Evolutionary conservation across 371 early-diverging fungal genomes (phyloP), one percentile per base, ranked within the genome.

Genomic region (Rhizopus microsporus): DNA sequence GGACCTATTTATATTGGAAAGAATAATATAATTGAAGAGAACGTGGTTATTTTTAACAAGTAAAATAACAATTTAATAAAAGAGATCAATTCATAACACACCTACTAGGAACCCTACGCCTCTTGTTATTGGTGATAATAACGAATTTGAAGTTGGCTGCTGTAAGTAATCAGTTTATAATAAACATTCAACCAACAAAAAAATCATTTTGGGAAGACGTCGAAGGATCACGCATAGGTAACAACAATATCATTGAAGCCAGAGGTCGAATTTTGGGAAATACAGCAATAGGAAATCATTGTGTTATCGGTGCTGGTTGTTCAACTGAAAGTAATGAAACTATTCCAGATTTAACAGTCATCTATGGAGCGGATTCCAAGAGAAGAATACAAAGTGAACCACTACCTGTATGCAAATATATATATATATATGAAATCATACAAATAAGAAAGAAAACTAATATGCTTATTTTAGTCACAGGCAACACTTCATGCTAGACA

Each of bases 1-100:
- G 93, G 90, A 5, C 78, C 86, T 5, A 88, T 92, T 43, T 72
- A 86, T 15, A 83, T 92, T 60, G 92, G 92, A 10, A 78, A 65
- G 42, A 82, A 84, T 48, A 92, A 90, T 61, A 87, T 92, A 42
- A 69, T 89, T 30, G 92, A 92, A 63, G 92, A 92, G 63, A 82
- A 85, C 50, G 88, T 81, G 1, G 60, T 75, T 13, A 89, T 92
- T 33, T 83, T 88, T 53, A 90, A 92, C 75, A 81, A 80, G 90
- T 90, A 81, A 56, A 8, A 2, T 12, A 12, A 50, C 8, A 31
- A 50, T 15, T 7, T n/a, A 2, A 42, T n/a, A 42, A n/a, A 42
- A 42, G 10, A n/a, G 15, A 10, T 45, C 4, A 12, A 30, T 4
- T 15, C 2, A 9, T 29, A 57, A 15, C 30, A 31, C 9, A 6